Evolutionary conservation across 1,284 basidiomycete genomes (phyloP).

Genomic region (Puccinia hordei): DNA sequence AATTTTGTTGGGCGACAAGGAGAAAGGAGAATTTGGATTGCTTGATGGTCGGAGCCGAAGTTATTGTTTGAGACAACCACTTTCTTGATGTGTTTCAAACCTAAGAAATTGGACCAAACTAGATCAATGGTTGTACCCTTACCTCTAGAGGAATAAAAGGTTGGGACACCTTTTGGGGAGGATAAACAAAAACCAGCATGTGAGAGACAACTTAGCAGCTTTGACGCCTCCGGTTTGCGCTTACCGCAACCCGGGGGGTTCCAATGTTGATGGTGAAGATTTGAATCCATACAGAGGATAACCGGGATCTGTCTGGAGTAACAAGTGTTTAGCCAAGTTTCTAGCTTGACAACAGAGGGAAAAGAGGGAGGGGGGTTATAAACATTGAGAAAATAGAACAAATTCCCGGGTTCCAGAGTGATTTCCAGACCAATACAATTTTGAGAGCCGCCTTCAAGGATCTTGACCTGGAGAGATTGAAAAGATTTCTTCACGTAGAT

Average conservation of each 20-base stretch:
- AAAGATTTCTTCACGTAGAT: neutral
- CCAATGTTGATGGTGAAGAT: constrained; percentile 18
- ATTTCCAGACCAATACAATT: neutral
- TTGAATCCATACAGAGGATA: neutral
- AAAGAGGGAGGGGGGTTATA: constrained; percentile 31
- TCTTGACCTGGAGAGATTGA: neutral
- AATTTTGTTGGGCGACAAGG: too few relatives aligned
- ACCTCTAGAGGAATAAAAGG: neutral
- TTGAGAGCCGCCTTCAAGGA: neutral
- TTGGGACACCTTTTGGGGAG: constrained; percentile 1
- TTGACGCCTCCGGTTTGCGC: neutral
- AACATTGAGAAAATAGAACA: neutral
- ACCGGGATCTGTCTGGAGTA: neutral
- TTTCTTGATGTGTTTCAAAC: neutral
- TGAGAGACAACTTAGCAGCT: neutral
- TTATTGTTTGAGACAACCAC: neutral
- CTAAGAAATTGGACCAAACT: constrained; percentile 11
- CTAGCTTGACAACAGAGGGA: neutral
- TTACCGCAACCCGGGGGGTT: neutral
- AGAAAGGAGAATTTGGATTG: neutral
- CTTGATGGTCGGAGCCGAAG: neutral
- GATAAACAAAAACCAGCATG: neutral
- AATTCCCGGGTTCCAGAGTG: neutral
- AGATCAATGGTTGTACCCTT: constrained; percentile 5
- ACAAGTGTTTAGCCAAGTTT: neutral